Evolutionary conservation across 495 filamentous ascomycete species (phyloP), one percentile per base, ranked within the genome.

Genomic region (Niebla homalea): DNA sequence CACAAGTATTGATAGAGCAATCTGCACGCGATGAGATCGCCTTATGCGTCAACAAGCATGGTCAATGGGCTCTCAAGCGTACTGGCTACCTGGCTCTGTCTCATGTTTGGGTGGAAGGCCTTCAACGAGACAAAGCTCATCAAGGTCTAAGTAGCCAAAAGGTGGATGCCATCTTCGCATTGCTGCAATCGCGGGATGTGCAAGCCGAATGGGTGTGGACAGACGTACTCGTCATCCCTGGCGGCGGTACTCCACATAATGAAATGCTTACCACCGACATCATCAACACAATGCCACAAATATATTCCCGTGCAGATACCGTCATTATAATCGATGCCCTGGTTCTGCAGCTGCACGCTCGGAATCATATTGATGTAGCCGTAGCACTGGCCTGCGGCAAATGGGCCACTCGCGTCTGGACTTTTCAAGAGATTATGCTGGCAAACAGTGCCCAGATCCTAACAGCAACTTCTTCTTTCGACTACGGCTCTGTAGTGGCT

Each of bases 351-450:
- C 43, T 52, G 6, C 50, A 47, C 10, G 20, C 50, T 40, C 11
- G n/a, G 2, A 26, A 52, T 18, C 16, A n/a, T 15, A 4, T 47
- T 6, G 50, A 52, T 18, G 19, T 48, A 12, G 50, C 50, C 2
- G 43, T 39, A 14, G 42, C 35, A 12, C 36, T 52, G 16, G 15
- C 47, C 16, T 46, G 50, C 37, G 50, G 50, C 11, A 26, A 23
- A 26, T 52, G 50, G 50, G 19, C 20, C 20, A 37, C 50, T 19
- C 26, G 50, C 14, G 43, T 52, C 19, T 52, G 50, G 43, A 52
- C 50, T 6, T 52, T 38, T 3, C 50, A 52, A 37, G 50, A 52
- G 43, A 46, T 52, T 11, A 47, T 39, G 43, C 44, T 52, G 10
- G 50, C 50, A 4, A 46, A 21, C 20, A 21, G 37, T 12, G 50